phyloP scores from a whole-genome alignment of 257 asterid species.

The Scutellaria baicalensis region DNA sequence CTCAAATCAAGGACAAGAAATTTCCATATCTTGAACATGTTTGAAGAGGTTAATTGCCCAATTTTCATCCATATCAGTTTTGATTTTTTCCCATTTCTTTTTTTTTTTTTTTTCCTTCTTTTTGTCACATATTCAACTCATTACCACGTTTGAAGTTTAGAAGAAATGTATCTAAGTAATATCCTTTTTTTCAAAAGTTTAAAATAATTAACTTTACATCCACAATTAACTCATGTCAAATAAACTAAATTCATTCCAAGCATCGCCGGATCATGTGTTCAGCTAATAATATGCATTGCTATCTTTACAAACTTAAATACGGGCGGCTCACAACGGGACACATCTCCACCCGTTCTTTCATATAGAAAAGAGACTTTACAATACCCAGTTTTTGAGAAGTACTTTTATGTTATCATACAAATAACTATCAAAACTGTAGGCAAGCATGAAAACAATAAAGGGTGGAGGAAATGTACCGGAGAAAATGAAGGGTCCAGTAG shows the following conservation, averaged over 20 bases:
- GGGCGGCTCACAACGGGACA: neutral
- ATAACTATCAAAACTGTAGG: neutral
- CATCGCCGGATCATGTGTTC: neutral
- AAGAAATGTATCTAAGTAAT: neutral
- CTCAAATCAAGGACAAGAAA: neutral
- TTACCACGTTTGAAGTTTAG: neutral
- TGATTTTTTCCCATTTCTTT: neutral
- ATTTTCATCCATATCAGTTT: neutral
- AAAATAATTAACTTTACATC: neutral
- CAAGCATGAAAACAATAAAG: neutral
- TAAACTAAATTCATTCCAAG: neutral
- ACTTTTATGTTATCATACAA: neutral
- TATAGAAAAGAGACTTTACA: neutral
- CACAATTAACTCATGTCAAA: neutral
- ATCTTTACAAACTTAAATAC: neutral
- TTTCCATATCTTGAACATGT: neutral
- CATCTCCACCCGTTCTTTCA: neutral
- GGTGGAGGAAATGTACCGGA: slow-evolving; percentile 42
- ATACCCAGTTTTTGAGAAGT: neutral
- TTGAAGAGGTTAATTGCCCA: neutral
- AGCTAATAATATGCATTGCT: neutral
- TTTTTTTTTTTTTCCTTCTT: neutral
- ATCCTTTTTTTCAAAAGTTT: neutral
- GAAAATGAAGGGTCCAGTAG: slow-evolving; percentile 75
- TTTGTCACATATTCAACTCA: neutral